phyloP scores from a whole-genome alignment of 2,329 filamentous ascomycete species.

The Hortaea sp. region DNA sequence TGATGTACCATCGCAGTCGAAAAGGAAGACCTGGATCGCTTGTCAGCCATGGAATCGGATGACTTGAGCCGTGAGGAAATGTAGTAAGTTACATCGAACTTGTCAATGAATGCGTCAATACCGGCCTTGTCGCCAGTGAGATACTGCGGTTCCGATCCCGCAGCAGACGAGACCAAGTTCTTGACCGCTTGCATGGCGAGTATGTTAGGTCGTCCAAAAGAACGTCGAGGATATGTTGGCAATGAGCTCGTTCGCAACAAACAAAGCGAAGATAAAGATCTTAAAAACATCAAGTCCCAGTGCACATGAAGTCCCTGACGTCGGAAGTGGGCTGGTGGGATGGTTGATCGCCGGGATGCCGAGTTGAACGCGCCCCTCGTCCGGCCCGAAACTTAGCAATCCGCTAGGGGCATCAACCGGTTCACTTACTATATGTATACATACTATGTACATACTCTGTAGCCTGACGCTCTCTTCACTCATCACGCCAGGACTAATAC shows the following conservation, averaged over 20 bases:
- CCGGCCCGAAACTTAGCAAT: no score
- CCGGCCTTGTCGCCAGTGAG: constrained; percentile 69
- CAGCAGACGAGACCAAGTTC: constrained; percentile 1
- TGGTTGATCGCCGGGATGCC: no score
- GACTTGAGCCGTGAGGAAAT: no score
- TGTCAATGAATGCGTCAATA: constrained; percentile 74
- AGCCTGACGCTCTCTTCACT: no score
- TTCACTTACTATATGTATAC: no score
- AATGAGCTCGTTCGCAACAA: background rate
- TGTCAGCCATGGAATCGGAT: no score
- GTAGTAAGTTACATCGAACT: constrained; percentile 61
- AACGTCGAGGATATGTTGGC: background rate
- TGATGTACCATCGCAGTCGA: constrained; percentile 86
- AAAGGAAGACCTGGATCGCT: constrained; percentile 60
- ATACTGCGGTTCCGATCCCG: constrained; percentile 30
- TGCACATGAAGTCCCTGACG: constrained; percentile 19
- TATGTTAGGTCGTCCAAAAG: no score
- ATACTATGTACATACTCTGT: no score
- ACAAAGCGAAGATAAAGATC: background rate
- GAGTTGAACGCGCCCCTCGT: no score
- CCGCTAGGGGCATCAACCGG: no score
- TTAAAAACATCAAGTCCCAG: background rate
- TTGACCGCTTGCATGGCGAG: constrained; percentile 3
- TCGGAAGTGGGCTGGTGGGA: background rate
- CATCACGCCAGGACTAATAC: no score